Evolutionary conservation across 345 rosid genomes (phyloP).

Genomic region (Adansonia digitata): DNA sequence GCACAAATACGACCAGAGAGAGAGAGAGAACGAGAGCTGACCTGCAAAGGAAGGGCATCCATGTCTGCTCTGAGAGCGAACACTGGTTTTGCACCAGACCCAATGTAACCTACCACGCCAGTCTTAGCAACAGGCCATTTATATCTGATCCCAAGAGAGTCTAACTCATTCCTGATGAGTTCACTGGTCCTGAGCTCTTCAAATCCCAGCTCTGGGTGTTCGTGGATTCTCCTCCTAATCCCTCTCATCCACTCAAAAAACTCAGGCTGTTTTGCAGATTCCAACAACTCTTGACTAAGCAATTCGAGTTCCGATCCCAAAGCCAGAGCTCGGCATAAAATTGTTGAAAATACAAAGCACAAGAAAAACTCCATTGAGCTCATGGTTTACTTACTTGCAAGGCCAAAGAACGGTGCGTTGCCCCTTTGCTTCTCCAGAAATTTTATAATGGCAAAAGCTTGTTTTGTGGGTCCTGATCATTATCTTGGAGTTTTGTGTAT

Average conservation of each 20-base stretch:
- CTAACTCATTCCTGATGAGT: conserved; percentile 53
- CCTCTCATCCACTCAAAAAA: conserved; percentile 62
- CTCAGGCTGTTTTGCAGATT: conserved; percentile 46
- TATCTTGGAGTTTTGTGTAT: not conserved
- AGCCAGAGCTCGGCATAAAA: conserved; percentile 7
- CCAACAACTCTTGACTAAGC: conserved; percentile 32
- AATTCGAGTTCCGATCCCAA: conserved; percentile 20
- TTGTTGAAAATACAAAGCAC: conserved; percentile 7
- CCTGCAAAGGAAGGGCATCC: conserved; percentile 79
- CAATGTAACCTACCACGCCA: conserved; percentile 58
- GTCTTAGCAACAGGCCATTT: conserved; percentile 68
- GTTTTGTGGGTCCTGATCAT: not conserved
- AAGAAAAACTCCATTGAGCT: not conserved
- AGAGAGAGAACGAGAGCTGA: conserved; percentile 10
- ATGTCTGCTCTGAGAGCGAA: conserved; percentile 68
- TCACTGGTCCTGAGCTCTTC: conserved; percentile 58
- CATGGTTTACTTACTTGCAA: not conserved
- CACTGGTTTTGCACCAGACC: conserved; percentile 47
- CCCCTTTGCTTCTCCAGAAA: not conserved
- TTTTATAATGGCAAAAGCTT: not conserved
- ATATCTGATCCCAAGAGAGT: conserved; percentile 48
- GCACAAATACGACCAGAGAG: too few species aligned
- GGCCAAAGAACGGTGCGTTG: not conserved
- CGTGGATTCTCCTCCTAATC: conserved; percentile 52
- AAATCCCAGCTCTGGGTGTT: conserved; percentile 67